Conservation (phyloP, 78 protist genomes). For the Dictyostelium citrinum region DNA sequence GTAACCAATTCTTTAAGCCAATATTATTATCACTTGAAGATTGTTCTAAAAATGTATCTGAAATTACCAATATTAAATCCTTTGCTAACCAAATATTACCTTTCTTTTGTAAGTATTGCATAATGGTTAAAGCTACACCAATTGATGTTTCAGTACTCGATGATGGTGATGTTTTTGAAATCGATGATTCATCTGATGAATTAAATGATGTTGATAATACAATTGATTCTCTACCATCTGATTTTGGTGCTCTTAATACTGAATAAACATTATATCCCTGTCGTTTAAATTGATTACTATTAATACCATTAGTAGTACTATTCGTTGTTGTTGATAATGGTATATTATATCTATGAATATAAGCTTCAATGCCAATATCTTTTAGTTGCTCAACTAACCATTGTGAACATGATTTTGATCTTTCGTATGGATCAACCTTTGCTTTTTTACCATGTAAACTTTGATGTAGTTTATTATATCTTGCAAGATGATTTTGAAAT, state of each 20-base stretch:
- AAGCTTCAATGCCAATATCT: slow-evolving; percentile 44
- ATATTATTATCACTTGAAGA: not conserved
- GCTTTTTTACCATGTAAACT: not conserved
- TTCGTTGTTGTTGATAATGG: not conserved
- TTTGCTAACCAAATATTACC: slow-evolving; percentile 79
- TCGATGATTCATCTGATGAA: not conserved
- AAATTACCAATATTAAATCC: slow-evolving; percentile 57
- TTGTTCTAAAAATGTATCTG: not conserved
- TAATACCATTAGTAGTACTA: not conserved
- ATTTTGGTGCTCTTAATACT: slow-evolving; percentile 74
- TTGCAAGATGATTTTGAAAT: not conserved
- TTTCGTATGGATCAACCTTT: not conserved
- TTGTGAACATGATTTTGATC: not conserved
- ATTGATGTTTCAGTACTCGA: not conserved
- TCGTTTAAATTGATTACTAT: not conserved
- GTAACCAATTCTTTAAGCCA: slow-evolving; percentile 51
- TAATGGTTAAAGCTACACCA: slow-evolving; percentile 14
- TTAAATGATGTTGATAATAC: slow-evolving; percentile 25
- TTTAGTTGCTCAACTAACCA: slow-evolving; percentile 11
- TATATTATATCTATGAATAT: slow-evolving; percentile 11
- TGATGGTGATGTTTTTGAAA: not conserved
- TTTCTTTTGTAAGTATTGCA: not conserved
- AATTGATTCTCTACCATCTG: slow-evolving; percentile 72
- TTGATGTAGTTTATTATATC: not conserved
- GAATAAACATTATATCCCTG: slow-evolving; percentile 62